Evolutionary conservation across 495 filamentous ascomycete species (phyloP).

Genomic region (Lasiosphaeria hispida): DNA sequence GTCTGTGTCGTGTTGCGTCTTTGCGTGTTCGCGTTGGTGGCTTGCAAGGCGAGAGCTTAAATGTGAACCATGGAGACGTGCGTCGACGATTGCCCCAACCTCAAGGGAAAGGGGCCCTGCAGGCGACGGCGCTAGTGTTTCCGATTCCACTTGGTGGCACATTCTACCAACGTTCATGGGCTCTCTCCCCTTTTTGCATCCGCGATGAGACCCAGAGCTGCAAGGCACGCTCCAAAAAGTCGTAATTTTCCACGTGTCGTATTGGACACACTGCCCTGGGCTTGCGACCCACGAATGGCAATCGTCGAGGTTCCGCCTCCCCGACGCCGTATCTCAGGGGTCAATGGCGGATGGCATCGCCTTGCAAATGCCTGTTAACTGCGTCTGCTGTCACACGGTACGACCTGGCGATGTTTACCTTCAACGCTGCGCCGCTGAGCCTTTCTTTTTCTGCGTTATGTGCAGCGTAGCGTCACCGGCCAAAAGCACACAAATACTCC

Average conservation of each 20-base stretch:
- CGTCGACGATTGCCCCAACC: not conserved
- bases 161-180: not conserved
- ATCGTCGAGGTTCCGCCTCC: not conserved
- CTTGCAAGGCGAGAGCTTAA: not conserved
- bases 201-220: not conserved
- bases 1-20: too few species aligned
- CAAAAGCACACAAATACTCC: too few species aligned
- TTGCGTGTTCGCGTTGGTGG: not conserved
- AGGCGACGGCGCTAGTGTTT: constrained; percentile 32
- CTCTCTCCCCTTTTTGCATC: not conserved
- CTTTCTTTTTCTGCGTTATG: too few species aligned
- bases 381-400: too few species aligned
- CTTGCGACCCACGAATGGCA: not conserved
- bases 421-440: too few species aligned
- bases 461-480: too few species aligned
- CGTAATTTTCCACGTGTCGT: constrained; percentile 6
- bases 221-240: not conserved
- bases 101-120: constrained; percentile 11
- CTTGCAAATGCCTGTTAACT: not conserved
- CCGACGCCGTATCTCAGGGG: not conserved
- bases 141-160: constrained; percentile 20
- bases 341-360: not conserved
- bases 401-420: too few species aligned
- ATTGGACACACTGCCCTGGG: not conserved
- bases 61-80: not conserved